A percentile compares a stretch with the other conserved stretches of the same genome.
These are phyloP conservation scores for Alliaria petiolata DNA, from an alignment of 345 rosid species.

Conservation along the genomic window DNA sequence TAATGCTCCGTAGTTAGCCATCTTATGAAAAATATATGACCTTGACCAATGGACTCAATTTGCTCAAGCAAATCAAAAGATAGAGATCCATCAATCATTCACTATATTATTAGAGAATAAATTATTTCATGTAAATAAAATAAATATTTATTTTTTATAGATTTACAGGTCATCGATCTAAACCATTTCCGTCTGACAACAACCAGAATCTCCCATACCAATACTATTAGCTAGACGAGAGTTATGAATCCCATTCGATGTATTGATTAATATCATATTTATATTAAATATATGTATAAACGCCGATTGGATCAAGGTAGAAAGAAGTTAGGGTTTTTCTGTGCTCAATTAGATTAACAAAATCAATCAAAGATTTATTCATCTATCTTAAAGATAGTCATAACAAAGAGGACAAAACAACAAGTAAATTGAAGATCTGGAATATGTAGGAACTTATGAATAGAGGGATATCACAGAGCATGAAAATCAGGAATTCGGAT, in stretches of 20 bases:
- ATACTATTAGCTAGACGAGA: not conserved
- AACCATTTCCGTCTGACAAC: conserved; percentile 4
- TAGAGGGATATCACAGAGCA: too few species aligned
- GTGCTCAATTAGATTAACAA: not conserved
- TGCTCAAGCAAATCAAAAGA: not conserved
- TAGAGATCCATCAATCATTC: not conserved
- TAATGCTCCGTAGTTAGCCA: not conserved
- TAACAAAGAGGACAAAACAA: not conserved
- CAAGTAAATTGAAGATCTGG: not conserved
- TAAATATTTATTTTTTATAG: not conserved
- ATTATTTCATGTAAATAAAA: not conserved
- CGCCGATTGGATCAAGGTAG: not conserved
- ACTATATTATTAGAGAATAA: not conserved
- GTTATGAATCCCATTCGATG: not conserved
- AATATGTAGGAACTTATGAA: not conserved
- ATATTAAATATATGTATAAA: not conserved
- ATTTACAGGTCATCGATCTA: conserved; percentile 18
- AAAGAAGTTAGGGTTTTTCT: conserved; percentile 5
- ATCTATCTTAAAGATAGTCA: not conserved
- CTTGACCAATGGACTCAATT: not conserved
- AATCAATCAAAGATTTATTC: too few species aligned
- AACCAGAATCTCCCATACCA: conserved; percentile 21
- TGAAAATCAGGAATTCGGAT: not conserved
- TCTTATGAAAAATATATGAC: not conserved
- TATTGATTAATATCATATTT: not conserved